Evolutionary conservation across 352 stramenopile genomes (phyloP).

Genomic region (Phytophthora crassamura): DNA sequence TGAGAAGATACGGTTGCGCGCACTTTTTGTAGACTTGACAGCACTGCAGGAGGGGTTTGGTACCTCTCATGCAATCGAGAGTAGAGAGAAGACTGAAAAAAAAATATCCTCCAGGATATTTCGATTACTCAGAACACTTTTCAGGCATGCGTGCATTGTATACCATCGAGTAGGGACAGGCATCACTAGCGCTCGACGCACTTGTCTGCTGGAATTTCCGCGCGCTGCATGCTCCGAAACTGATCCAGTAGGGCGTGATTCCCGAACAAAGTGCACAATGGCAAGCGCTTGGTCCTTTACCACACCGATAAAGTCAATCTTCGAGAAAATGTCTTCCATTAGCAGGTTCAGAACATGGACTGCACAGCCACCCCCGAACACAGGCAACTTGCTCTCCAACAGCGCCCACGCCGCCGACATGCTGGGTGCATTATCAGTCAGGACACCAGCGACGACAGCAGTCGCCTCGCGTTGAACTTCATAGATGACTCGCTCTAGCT

Average conservation of each 20-base stretch:
- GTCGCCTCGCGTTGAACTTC: conserved; percentile 2
- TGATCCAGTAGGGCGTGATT: conserved; percentile 8
- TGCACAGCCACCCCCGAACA: conserved; percentile 11
- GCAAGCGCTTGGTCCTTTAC: neutral
- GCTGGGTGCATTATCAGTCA: conserved; percentile 1
- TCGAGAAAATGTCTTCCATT: conserved; percentile 5
- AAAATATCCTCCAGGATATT: conserved; percentile 12
- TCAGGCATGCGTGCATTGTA: conserved; percentile 8
- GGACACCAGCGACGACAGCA: neutral
- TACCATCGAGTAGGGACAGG: conserved; percentile 13
- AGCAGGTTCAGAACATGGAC: neutral
- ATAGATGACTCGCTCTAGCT: conserved; percentile 1
- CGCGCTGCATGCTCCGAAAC: neutral
- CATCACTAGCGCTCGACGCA: conserved; percentile 1
- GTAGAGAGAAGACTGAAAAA: conserved; percentile 1
- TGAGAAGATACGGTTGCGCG: neutral
- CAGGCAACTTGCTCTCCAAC: conserved; percentile 6
- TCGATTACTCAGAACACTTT: conserved; percentile 4
- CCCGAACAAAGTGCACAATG: conserved; percentile 4
- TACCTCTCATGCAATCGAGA: conserved; percentile 1
- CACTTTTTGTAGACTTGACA: neutral
- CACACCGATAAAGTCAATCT: conserved; percentile 1
- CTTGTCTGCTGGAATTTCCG: neutral
- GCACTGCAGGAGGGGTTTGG: neutral
- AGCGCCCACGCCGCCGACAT: neutral